Conservation (phyloP, 1,139 yeast genomes). For the Kazachstania sp. region DNA sequence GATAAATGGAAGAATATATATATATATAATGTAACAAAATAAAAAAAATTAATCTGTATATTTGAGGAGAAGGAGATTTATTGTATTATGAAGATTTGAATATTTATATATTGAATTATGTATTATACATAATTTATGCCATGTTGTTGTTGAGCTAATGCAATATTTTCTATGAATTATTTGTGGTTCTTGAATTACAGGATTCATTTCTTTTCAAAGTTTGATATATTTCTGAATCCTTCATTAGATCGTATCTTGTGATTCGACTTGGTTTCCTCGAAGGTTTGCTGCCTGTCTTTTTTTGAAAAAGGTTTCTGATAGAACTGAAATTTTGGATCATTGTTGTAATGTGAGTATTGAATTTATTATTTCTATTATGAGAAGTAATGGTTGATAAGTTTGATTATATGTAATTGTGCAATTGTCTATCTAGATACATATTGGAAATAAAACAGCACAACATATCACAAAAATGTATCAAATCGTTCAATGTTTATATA, state of each 20-base stretch:
- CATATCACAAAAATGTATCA: background rate
- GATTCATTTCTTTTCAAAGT: slow-evolving; percentile 1
- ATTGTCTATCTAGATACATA: background rate
- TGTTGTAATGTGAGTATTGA: background rate
- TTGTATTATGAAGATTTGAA: too few relatives aligned
- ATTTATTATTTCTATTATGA: background rate
- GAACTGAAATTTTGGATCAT: slow-evolving; percentile 3
- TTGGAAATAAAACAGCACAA: too few relatives aligned
- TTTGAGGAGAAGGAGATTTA: too few relatives aligned
- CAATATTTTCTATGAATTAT: background rate
- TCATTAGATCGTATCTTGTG: slow-evolving; percentile 9
- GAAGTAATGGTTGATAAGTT: background rate
- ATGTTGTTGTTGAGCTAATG: too few relatives aligned
- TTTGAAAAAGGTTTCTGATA: slow-evolving; percentile 3
- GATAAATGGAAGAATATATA: too few relatives aligned
- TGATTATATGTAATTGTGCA: background rate
- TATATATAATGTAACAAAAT: too few relatives aligned
- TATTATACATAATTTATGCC: too few relatives aligned
- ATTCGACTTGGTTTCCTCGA: slow-evolving; percentile 2
- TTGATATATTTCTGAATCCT: background rate
- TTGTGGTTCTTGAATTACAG: slow-evolving; percentile 1
- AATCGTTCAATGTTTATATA: too few relatives aligned
- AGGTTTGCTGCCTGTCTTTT: background rate
- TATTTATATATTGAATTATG: too few relatives aligned
- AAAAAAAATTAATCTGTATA: too few relatives aligned